A percentile compares a stretch with the other conserved stretches of the same genome.
Evolutionary conservation across 1,139 yeast genomes (phyloP).

Genomic region (Hanseniaspora gamundiae): DNA sequence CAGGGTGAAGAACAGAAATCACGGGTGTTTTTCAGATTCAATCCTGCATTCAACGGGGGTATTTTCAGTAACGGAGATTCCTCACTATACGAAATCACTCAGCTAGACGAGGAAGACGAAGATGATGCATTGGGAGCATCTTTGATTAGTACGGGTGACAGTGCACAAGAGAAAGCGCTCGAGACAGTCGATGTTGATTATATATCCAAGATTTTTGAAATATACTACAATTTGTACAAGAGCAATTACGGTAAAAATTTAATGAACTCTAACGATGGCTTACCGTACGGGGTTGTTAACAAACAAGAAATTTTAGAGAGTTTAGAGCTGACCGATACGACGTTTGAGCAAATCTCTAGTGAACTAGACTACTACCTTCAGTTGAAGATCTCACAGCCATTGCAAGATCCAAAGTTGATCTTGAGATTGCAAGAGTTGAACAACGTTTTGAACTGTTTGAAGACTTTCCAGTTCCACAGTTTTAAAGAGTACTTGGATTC

Average conservation of each 20-base stretch:
- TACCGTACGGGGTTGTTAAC: neutral
- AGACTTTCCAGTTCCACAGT: slow-evolving; percentile 39
- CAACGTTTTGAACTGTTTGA: slow-evolving; percentile 44
- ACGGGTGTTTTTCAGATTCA: slow-evolving; percentile 20
- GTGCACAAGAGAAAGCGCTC: slow-evolving; percentile 24
- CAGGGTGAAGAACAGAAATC: slow-evolving; percentile 5
- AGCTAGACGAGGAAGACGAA: slow-evolving; percentile 16
- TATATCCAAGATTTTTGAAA: slow-evolving; percentile 28
- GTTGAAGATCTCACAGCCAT: slow-evolving; percentile 8
- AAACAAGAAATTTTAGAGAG: neutral
- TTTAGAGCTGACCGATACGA: neutral
- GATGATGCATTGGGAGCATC: slow-evolving; percentile 28
- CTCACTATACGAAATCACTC: slow-evolving; percentile 19
- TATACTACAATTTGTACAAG: slow-evolving; percentile 17
- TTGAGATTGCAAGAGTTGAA: slow-evolving; percentile 36
- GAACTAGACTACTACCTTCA: neutral
- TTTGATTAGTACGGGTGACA: slow-evolving; percentile 27
- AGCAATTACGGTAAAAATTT: neutral
- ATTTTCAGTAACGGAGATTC: slow-evolving; percentile 21
- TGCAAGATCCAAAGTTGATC: slow-evolving; percentile 15
- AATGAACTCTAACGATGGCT: slow-evolving; percentile 12
- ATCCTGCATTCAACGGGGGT: slow-evolving; percentile 26
- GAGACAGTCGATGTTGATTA: slow-evolving; percentile 16
- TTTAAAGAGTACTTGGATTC: slow-evolving; percentile 29
- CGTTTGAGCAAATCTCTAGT: slow-evolving; percentile 1